Evolutionary conservation across 2,329 filamentous ascomycete species (phyloP), one percentile per base, ranked within the genome.

Genomic region (Elsinoe perseae): DNA sequence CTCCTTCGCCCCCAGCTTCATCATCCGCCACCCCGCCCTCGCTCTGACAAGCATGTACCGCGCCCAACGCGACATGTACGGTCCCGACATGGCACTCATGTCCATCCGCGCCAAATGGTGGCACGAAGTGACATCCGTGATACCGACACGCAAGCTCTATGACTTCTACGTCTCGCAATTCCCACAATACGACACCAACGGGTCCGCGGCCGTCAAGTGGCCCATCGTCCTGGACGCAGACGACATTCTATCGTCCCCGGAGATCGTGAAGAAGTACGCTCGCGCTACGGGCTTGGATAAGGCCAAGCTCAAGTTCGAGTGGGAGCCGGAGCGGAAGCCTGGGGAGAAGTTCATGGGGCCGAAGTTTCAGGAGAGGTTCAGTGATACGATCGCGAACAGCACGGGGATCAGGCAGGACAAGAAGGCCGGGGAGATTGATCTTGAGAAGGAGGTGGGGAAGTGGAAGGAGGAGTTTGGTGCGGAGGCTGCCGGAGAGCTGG

Each of bases 1-100:
- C 30, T 52, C 48, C 48, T 52, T 52, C 30, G 48, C 48, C 28
- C 48, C 48, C 18, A 52, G 48, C 48, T 52, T 52, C 48, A 52
- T 52, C 48, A 52, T 52, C 30, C 48, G 48, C 16, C 48, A 52
- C 18, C 48, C 48, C 16, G 48, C 48, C 16, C 48, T 52, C 12
- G 48, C 48, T 12, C 30, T 52, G 48, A 52, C 48, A 14, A 36
- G 28, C 48, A 52, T 52, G 48, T 52, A 36, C 48, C 28, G 48
- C 20, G 48, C 48, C 48, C 48, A 52, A 32, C 28, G 28, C 28
- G 48, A 52, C 48, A 52, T 52, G 48, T 52, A 52, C 48, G 48
- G 48, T 3, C 48, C 48, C 1, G 28, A 52, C 18, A 52, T 52
- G 48, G 48, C 48, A 2, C 48, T 52, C 28, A 34, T 18, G 30